Percentiles rank a stretch among this genome's conserved stretches.
Conservation (phyloP, 2,329 filamentous ascomycete species). For the Venturia carpophila region DNA sequence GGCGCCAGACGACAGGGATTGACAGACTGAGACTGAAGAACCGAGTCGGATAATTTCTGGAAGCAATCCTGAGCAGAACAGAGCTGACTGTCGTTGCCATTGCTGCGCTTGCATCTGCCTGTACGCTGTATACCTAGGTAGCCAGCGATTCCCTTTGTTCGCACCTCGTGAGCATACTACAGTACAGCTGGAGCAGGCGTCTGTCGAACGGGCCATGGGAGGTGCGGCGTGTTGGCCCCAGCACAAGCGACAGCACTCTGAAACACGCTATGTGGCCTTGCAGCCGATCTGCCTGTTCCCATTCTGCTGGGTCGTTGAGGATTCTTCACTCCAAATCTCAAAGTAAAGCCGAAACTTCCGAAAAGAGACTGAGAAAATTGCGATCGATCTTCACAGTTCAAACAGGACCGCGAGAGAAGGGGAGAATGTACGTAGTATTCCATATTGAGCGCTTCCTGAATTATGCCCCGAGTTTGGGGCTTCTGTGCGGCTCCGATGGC, state of each 20-base stretch:
- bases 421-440: no score
- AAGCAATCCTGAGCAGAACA: background rate
- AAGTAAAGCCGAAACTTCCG: background rate
- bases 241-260: background rate
- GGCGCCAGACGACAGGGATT: conserved; percentile 2
- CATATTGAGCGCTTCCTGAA: background rate
- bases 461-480: background rate
- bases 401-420: no score
- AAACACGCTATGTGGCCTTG: conserved; percentile 7
- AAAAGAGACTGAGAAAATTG: background rate
- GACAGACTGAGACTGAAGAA: background rate
- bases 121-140: no score
- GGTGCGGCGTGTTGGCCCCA: no score
- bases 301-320: background rate
- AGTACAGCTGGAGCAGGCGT: no score
- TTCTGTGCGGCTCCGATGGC: background rate
- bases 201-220: no score
- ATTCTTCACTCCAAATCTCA: background rate
- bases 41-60: background rate
- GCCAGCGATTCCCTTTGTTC: no score
- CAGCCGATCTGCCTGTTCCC: background rate
- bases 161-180: no score
- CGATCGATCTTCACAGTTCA: background rate
- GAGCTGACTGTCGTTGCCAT: background rate
- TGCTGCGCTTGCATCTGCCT: no score